Conservation (phyloP, 768 basidiomycete genomes). For the Tulasnella sp. region DNA sequence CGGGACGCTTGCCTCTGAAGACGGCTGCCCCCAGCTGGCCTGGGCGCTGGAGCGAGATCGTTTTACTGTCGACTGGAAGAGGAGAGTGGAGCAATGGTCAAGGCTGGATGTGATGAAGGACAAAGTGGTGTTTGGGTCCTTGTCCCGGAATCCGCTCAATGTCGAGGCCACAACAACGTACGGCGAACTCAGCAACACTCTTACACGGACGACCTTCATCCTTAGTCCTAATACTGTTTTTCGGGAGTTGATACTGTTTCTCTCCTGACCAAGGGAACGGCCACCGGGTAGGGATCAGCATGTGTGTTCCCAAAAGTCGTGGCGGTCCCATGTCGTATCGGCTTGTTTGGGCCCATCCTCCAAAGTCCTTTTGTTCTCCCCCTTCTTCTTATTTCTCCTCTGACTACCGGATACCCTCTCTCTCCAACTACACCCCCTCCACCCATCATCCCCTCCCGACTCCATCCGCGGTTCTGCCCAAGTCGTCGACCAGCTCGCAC, state of each 20-base stretch:
- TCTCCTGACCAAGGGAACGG: slow-evolving; percentile 8
- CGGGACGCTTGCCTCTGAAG: background rate
- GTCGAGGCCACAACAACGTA: background rate
- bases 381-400: slow-evolving; percentile 20
- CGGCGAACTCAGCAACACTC: slow-evolving; percentile 3
- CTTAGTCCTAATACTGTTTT: background rate
- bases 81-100: background rate
- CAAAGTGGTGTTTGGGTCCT: slow-evolving; percentile 12
- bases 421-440: slow-evolving; percentile 17
- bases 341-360: slow-evolving; percentile 25
- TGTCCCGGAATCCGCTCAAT: background rate
- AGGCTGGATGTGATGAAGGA: background rate
- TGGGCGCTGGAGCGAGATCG: background rate
- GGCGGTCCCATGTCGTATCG: slow-evolving; percentile 21
- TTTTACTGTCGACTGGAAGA: background rate
- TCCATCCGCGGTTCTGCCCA: background rate
- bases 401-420: slow-evolving; percentile 5
- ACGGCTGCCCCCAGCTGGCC: background rate
- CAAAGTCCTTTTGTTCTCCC: slow-evolving; percentile 29
- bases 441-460: slow-evolving; percentile 20
- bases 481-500: slow-evolving; percentile 1
- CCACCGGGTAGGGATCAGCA: slow-evolving; percentile 9
- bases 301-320: slow-evolving; percentile 5
- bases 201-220: background rate
- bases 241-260: background rate